Evolutionary conservation across 306 rosid genomes (phyloP).

Genomic region (Fragaria vesca): DNA sequence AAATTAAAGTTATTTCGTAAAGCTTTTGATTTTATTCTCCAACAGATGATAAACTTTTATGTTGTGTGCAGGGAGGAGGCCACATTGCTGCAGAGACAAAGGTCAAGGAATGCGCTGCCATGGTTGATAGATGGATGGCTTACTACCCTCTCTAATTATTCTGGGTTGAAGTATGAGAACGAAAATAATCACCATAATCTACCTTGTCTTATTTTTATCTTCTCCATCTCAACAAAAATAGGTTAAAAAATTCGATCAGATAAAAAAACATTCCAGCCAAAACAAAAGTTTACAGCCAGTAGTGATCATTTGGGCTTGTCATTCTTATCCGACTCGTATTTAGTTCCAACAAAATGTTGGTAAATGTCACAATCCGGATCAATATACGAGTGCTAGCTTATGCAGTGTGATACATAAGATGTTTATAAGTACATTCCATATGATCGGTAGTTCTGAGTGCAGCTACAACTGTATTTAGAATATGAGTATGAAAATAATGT

Average conservation of each 20-base stretch:
- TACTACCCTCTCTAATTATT: slow-evolving; percentile 20
- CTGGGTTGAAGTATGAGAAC: not conserved
- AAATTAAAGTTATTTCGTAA: not conserved
- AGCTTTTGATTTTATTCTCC: not conserved
- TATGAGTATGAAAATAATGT: not conserved
- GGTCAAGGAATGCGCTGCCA: slow-evolving; percentile 22
- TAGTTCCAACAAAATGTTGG: not conserved
- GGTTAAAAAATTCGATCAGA: too few relatives aligned
- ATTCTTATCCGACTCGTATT: not conserved
- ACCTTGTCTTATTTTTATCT: not conserved
- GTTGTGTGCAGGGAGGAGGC: slow-evolving; percentile 28
- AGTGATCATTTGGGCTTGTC: not conserved
- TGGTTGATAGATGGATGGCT: slow-evolving; percentile 27
- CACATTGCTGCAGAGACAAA: slow-evolving; percentile 30
- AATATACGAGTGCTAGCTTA: too few relatives aligned
- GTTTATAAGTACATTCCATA: not conserved
- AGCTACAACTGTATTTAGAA: not conserved
- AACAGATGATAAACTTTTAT: not conserved
- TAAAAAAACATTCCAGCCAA: not conserved
- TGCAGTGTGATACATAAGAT: too few relatives aligned
- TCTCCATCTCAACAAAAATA: not conserved
- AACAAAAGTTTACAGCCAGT: not conserved
- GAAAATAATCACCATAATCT: not conserved
- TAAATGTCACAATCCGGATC: too few relatives aligned
- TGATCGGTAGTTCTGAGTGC: not conserved